Evolutionary conservation across 1,139 yeast genomes (phyloP).

Genomic region (Geotrichum aggregatum): DNA sequence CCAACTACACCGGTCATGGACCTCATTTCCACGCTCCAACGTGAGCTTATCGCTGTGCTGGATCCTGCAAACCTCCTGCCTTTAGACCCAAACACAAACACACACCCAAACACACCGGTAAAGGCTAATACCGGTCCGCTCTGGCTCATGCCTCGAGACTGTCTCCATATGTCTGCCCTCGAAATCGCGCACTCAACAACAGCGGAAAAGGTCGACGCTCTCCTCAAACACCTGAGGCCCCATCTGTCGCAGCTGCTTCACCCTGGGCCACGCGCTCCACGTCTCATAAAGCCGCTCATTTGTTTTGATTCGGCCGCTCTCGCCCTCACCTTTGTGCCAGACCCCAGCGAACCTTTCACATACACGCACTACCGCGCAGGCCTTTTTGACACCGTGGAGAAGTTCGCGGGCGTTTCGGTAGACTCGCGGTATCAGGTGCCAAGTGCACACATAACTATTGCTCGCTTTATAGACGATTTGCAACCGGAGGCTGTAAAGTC

Average conservation of each 20-base stretch:
- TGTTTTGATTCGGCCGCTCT: slow-evolving; percentile 29
- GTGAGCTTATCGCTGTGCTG: slow-evolving; percentile 17
- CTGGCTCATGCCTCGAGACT: slow-evolving; percentile 30
- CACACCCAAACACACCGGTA: slow-evolving; percentile 2
- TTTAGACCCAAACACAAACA: neutral
- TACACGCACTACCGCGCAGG: slow-evolving; percentile 26
- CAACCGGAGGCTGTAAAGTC: slow-evolving; percentile 20
- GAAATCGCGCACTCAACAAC: slow-evolving; percentile 30
- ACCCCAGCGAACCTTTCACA: slow-evolving; percentile 19
- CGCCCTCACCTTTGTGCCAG: slow-evolving; percentile 30
- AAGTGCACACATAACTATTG: slow-evolving; percentile 31
- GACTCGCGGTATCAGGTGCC: slow-evolving; percentile 29
- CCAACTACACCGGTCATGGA: slow-evolving; percentile 26
- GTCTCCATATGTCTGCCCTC: slow-evolving; percentile 29
- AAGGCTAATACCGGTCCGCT: slow-evolving; percentile 15
- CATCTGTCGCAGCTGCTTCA: slow-evolving; percentile 19
- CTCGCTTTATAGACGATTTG: slow-evolving; percentile 27
- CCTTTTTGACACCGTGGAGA: slow-evolving; percentile 20
- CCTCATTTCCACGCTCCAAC: slow-evolving; percentile 24
- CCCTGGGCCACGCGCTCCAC: slow-evolving; percentile 14
- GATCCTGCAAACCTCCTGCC: neutral
- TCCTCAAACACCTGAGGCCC: slow-evolving; percentile 13
- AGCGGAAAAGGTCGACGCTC: slow-evolving; percentile 9
- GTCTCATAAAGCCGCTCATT: slow-evolving; percentile 25
- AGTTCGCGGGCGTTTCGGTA: slow-evolving; percentile 21